Conservation (phyloP, 2,329 filamentous ascomycete genomes). For the Magnaporthiopsis incrustans region DNA sequence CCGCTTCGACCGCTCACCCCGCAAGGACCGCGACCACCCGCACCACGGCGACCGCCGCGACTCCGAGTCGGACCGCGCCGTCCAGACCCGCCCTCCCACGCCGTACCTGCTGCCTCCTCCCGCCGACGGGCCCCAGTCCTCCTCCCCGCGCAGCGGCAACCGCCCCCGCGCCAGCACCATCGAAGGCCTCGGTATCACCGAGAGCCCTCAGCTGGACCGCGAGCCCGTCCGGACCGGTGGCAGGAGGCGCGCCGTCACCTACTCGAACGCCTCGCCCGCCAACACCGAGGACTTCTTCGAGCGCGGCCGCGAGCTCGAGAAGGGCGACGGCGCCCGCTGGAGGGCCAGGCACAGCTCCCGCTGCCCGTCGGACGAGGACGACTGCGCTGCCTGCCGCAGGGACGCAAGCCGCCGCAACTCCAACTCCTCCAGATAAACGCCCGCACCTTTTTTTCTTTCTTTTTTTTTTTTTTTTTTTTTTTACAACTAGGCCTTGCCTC, state of each 20-base stretch:
- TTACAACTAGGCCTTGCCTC: neutral
- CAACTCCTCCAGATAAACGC: neutral
- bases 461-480: neutral
- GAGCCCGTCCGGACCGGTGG: neutral
- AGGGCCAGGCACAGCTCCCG: neutral
- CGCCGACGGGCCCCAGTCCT: neutral
- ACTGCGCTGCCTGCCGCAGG: slow-evolving; percentile 1
- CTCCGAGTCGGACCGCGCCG: neutral
- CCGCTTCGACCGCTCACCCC: neutral
- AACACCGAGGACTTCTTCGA: neutral
- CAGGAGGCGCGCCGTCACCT: neutral
- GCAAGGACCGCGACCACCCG: neutral
- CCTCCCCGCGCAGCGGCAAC: neutral
- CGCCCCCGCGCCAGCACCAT: neutral
- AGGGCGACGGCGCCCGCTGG: neutral
- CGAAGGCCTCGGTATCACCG: neutral
- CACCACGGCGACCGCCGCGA: neutral
- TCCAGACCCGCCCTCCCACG: neutral
- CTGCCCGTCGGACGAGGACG: slow-evolving; percentile 1
- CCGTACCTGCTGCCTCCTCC: neutral
- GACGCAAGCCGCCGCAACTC: neutral
- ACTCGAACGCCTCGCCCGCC: neutral
- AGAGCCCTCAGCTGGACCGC: neutral
- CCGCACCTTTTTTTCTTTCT: neutral
- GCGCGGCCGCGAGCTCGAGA: neutral